Conservation (phyloP, 176 grass and related monocot genomes). For the Aegilops sharonensis region DNA sequence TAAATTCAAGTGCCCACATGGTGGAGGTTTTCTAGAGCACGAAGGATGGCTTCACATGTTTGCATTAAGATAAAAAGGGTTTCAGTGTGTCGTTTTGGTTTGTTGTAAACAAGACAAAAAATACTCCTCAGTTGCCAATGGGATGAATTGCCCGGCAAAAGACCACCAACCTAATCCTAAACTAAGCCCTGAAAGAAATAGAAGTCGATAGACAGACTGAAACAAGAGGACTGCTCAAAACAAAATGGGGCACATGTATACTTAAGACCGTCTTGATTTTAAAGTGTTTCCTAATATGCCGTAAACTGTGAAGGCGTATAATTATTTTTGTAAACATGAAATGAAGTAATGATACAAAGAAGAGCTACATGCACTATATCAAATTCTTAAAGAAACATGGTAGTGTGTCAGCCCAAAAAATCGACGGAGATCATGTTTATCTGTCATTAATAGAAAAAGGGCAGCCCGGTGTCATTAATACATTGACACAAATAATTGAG, state of each 20-base stretch:
- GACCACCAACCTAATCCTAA: background rate
- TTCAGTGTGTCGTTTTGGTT: background rate
- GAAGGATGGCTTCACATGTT: background rate
- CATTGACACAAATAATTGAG: background rate
- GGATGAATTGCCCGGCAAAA: background rate
- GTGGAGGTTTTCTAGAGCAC: background rate
- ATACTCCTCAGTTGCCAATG: background rate
- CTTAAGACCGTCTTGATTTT: background rate
- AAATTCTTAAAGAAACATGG: background rate
- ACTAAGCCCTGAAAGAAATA: background rate
- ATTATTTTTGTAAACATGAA: background rate
- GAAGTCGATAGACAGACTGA: background rate
- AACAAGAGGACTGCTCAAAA: background rate
- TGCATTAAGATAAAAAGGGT: slow-evolving; percentile 1
- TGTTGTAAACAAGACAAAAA: background rate
- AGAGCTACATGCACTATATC: slow-evolving; percentile 5
- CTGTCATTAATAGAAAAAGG: background rate
- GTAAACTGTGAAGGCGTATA: background rate
- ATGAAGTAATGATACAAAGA: background rate
- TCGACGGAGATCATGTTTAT: slow-evolving; percentile 8
- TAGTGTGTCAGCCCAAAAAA: background rate
- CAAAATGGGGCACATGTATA: background rate
- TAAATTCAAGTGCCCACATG: background rate
- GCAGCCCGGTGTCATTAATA: background rate
- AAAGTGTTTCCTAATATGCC: background rate